Evolutionary conservation across 495 filamentous ascomycete species (phyloP).

Genomic region (Elasticomyces elasticus): DNA sequence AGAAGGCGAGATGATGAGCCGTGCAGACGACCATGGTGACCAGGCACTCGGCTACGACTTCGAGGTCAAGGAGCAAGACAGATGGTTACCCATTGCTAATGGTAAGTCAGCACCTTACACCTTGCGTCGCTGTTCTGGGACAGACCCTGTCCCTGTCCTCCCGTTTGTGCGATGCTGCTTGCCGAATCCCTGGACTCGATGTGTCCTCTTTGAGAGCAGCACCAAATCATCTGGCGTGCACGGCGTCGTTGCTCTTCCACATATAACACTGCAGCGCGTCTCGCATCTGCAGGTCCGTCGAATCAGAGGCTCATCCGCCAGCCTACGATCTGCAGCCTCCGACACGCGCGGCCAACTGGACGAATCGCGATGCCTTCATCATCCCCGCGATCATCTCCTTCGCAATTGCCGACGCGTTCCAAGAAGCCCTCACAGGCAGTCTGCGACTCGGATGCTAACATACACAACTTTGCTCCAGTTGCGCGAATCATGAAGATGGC

Average conservation of each 20-base stretch:
- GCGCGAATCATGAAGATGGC: conserved; percentile 98
- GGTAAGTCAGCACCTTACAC: conserved; percentile 54
- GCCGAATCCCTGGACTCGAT: neutral
- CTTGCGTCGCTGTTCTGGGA: conserved; percentile 40
- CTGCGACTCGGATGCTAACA: conserved; percentile 66
- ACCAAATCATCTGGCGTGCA: neutral
- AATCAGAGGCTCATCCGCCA: conserved; percentile 29
- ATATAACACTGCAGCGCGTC: conserved; percentile 33
- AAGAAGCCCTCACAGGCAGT: conserved; percentile 17
- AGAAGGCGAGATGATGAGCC: conserved; percentile 48
- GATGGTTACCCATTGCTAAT: conserved; percentile 99
- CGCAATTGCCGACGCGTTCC: conserved; percentile 22
- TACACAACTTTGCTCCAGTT: conserved; percentile 81
- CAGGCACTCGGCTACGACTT: conserved; percentile 75
- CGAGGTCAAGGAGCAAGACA: conserved; percentile 98
- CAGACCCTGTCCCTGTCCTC: conserved; percentile 24
- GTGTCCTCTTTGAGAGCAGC: neutral
- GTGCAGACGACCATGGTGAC: conserved; percentile 52
- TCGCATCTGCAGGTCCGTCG: conserved; percentile 25
- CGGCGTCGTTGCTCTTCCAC: conserved; percentile 3
- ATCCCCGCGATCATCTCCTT: conserved; percentile 35
- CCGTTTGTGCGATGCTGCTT: conserved; percentile 23
- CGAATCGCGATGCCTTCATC: conserved; percentile 27
- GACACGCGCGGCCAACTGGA: conserved; percentile 15
- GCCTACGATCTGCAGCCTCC: conserved; percentile 20